Conservation (phyloP, 768 basidiomycete species). For the Lepiota venenata region DNA sequence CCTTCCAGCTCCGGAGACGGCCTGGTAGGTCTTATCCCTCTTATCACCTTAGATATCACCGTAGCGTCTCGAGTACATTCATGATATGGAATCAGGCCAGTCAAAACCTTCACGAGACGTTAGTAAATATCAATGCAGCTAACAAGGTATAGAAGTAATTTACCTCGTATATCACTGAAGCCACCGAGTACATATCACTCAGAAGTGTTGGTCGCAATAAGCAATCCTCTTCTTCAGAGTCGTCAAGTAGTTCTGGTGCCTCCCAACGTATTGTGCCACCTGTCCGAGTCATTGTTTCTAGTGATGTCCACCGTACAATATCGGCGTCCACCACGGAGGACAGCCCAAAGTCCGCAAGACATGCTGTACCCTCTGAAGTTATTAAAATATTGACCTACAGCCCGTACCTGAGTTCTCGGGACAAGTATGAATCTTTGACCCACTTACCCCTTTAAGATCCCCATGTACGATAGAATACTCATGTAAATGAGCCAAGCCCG, state of each 20-base stretch:
- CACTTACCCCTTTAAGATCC: constrained; percentile 20
- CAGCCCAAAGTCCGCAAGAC: constrained; percentile 24
- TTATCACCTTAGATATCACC: constrained; percentile 20
- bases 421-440: background rate
- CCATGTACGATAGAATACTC: constrained; percentile 16
- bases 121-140: too few species aligned
- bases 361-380: constrained; percentile 13
- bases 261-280: constrained; percentile 20
- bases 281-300: constrained; percentile 10
- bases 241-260: constrained; percentile 20
- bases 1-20: constrained; percentile 11
- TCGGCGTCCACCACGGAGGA: constrained; percentile 14
- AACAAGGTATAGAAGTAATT: background rate
- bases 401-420: background rate
- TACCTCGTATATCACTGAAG: constrained; percentile 21
- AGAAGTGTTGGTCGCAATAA: constrained; percentile 4
- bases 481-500: constrained; percentile 15
- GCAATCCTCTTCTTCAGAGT: constrained; percentile 8
- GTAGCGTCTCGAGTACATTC: constrained; percentile 14
- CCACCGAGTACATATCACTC: constrained; percentile 20
- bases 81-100: constrained; percentile 23
- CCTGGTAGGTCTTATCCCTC: constrained; percentile 16
- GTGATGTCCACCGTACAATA: constrained; percentile 15
- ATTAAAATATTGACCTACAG: constrained; percentile 23
- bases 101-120: constrained; percentile 19